phyloP scores from a whole-genome alignment of 805 yeast species.

The Barnettozyma vustinii region DNA sequence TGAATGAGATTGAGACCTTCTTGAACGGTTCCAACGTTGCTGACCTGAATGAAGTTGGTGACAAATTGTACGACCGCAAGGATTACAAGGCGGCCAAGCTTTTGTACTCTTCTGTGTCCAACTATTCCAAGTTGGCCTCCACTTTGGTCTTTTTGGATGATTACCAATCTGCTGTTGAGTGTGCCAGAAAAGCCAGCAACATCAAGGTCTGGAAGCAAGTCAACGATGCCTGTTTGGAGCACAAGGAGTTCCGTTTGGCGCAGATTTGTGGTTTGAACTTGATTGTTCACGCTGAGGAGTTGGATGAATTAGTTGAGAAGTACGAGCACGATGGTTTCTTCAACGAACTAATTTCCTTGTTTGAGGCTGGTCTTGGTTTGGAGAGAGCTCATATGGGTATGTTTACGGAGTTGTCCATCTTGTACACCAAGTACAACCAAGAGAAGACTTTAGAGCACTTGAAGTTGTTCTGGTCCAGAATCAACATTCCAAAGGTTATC shows the following conservation, averaged over 20 bases:
- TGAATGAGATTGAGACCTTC: constrained; percentile 78
- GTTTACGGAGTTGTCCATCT: constrained; percentile 92
- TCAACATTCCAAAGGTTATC: constrained; percentile 95
- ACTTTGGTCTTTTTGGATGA: constrained; percentile 89
- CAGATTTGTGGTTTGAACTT: constrained; percentile 98
- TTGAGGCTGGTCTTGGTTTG: constrained; percentile 91
- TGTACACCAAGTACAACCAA: constrained; percentile 88
- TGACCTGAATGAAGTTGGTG: constrained; percentile 88
- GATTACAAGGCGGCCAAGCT: constrained; percentile 92
- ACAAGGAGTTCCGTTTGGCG: constrained; percentile 91
- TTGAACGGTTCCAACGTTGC: constrained; percentile 89
- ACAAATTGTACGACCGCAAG: constrained; percentile 71
- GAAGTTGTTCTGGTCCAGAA: constrained; percentile 96
- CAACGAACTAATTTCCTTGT: constrained; percentile 83
- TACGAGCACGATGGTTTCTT: constrained; percentile 91
- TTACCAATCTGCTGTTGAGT: constrained; percentile 95
- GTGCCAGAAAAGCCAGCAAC: constrained; percentile 97
- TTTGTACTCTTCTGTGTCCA: constrained; percentile 78
- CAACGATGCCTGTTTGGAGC: constrained; percentile 91
- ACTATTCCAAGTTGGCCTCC: constrained; percentile 95
- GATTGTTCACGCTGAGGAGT: constrained; percentile 95
- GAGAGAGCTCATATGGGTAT: constrained; percentile 99
- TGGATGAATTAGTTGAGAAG: constrained; percentile 79
- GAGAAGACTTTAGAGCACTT: constrained; percentile 91
- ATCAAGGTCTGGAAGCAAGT: constrained; percentile 96